phyloP scores from a whole-genome alignment of 768 basidiomycete genomes.

The Suillus tomentosus region DNA sequence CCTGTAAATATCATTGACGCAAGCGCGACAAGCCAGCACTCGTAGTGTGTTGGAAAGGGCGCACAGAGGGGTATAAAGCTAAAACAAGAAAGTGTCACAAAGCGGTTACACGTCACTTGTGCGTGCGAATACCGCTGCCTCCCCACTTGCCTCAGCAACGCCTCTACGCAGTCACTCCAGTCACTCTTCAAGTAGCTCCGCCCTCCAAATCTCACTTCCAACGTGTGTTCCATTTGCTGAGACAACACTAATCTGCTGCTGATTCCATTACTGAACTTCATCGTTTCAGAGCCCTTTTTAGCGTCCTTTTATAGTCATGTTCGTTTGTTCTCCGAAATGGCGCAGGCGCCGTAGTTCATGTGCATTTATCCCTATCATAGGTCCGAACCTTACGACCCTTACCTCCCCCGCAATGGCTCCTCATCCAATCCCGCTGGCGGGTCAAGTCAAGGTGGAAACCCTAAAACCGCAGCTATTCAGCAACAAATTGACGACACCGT shows the following conservation, averaged over 20 bases:
- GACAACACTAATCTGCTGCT: not conserved
- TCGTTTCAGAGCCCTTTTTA: not conserved
- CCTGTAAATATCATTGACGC: not conserved
- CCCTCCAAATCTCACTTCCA: constrained; percentile 20
- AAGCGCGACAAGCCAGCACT: not conserved
- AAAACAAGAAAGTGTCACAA: constrained; percentile 6
- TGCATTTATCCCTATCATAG: constrained; percentile 42
- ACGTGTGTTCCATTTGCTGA: constrained; percentile 18
- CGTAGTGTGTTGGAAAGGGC: not conserved
- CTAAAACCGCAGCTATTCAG: constrained; percentile 94
- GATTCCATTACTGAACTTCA: not conserved
- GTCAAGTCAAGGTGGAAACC: constrained; percentile 54
- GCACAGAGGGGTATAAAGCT: not conserved
- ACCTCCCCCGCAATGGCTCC: constrained; percentile 84
- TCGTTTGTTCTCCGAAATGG: constrained; percentile 20
- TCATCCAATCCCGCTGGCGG: constrained; percentile 53
- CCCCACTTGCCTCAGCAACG: constrained; percentile 15
- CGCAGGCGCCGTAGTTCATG: constrained; percentile 9
- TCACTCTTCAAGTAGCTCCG: constrained; percentile 18
- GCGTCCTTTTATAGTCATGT: constrained; percentile 24
- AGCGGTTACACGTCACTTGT: constrained; percentile 25
- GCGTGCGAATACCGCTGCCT: constrained; percentile 18
- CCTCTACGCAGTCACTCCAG: constrained; percentile 22
- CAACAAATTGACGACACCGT: constrained; percentile 98
- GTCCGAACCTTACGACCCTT: constrained; percentile 99